Evolutionary conservation across 2,329 filamentous ascomycete genomes (phyloP).

Genomic region (Hymenoscyphus infarciens): DNA sequence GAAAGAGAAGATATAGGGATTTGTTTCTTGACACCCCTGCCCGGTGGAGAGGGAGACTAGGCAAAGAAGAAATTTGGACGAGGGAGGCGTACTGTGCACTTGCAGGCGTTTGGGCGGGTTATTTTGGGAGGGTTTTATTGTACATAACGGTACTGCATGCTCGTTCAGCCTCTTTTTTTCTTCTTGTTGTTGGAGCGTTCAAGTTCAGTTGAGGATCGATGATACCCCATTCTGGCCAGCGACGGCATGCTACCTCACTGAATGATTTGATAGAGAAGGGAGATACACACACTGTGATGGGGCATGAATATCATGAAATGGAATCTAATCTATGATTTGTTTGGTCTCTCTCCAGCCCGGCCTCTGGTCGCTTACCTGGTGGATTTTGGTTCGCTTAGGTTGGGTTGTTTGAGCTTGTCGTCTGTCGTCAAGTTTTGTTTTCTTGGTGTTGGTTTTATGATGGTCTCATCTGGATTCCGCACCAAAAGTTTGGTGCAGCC

Average conservation of each 20-base stretch:
- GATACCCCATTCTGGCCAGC: constrained; percentile 11
- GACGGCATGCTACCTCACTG: too few relatives aligned
- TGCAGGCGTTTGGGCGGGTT: constrained; percentile 5
- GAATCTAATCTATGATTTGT: background rate
- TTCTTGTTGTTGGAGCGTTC: background rate
- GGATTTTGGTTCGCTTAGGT: background rate
- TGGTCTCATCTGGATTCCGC: background rate
- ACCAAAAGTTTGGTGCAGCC: too few relatives aligned
- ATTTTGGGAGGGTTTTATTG: constrained; percentile 1
- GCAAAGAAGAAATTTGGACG: background rate
- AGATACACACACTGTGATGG: background rate
- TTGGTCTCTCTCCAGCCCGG: background rate
- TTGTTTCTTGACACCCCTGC: background rate
- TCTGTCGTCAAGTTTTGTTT: background rate
- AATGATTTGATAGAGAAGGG: background rate
- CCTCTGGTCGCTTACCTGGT: too few relatives aligned
- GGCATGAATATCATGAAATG: too few relatives aligned
- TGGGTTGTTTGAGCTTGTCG: background rate
- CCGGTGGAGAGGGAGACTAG: background rate
- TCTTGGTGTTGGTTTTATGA: background rate
- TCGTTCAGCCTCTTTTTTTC: background rate
- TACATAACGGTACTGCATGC: constrained; percentile 12
- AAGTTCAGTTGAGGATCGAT: constrained; percentile 10
- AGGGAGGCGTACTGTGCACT: constrained; percentile 13
- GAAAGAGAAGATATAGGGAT: constrained; percentile 4